Base-by-base conservation (phyloP, 1,284 basidiomycete genomes). In the Pseudozyma sp. region DNA sequence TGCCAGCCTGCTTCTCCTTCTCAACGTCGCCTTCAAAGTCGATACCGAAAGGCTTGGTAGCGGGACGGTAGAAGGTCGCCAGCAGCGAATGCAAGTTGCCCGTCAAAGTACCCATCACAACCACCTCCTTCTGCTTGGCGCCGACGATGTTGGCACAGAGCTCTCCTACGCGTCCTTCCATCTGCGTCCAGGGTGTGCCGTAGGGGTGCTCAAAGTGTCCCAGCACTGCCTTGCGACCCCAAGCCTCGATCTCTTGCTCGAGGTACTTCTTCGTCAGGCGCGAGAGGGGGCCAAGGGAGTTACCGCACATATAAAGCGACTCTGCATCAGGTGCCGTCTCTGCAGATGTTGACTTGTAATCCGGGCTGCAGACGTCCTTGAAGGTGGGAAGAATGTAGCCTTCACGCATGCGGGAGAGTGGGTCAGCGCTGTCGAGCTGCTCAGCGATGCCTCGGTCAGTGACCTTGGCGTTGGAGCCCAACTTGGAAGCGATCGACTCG, bases 71-170 rank as follows among this genome's bases (percentile, higher is more conserved):
- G 87, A 99, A 99, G 21, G 92, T 91, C 80, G 91, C 90, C 88
- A 99, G 92, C 88, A 98, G 91, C 59, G 94, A 90, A 87, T 99
- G 95, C 63, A 99, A 88, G 87, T 99, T 99, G 79, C 91, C 90
- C 31, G 97, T 99, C 83, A 99, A 87, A 21, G 94, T 94, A 79
- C 92, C 91, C 90, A 96, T 96, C 86, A 93, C 94, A 16, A 93
- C 93, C 44, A 98, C 93, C 88, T 99, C 96, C 68, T 89, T 88
- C 84, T 91, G 90, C 70, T 90, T 90, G 57, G 95, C 94, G 73
- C 95, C 96, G 70, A 97, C 90, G 61, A 99, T 83, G 68, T 92
- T 89, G 55, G 93, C 92, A 51, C 97, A 89, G n/a, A 91, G 85
- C 7, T 92, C 91, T 16, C 90, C 90, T 54, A 93, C 89, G 44